Base-by-base conservation (phyloP, 2,329 filamentous ascomycete species). In the Blastomyces emzantsi region DNA sequence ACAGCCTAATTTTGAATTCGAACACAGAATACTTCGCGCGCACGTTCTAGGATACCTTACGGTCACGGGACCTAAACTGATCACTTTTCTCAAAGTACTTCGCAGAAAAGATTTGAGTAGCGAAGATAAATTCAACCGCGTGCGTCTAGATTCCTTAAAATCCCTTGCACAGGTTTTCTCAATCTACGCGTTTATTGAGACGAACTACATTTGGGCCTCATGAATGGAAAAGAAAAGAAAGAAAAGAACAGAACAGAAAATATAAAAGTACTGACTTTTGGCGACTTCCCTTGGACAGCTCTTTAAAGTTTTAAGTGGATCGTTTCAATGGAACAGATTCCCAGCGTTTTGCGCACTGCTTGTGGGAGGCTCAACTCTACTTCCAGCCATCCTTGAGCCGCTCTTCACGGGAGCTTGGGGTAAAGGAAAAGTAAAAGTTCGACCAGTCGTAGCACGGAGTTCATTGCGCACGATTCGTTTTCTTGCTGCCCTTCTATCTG, bases 291-390 rank as follows among this genome's bases (percentile, higher is more conserved):
- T 13, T 60, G n/a, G 60, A 55, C 28, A 81, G 79, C 64, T 80
- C 56, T 66, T 67, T 55, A 70, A 68, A 47, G 72, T 78, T 59
- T 68, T 82, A 41, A 72, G 70, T 47, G 70, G 72, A 65, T 73
- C 78, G 33, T 68, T 80, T 45, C 76, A 75, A 47, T 67, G 77
- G 51, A 76, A 82, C 67, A 77, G 78, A 60, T 83, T 84, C 66
- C 80, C 82, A 43, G 74, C 81, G 3, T 82, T 81, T 65, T 84
- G 82, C 69, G 83, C 77, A 54, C 67, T 78, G 30, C 72, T 84
- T 19, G 75, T 83, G 22, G 82, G 79, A 49, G 81, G 82, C 28
- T 82, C 81, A 61, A 82, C 80, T 19, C 63, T 81, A 60, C 69
- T 83, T 25, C 77, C 78, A 22, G 62, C 70, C 25, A 64, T 73